Percentiles rank a stretch among this genome's conserved stretches.
phyloP scores from a whole-genome alignment of 2,329 filamentous ascomycete genomes.

The Sarocladium strictum region DNA sequence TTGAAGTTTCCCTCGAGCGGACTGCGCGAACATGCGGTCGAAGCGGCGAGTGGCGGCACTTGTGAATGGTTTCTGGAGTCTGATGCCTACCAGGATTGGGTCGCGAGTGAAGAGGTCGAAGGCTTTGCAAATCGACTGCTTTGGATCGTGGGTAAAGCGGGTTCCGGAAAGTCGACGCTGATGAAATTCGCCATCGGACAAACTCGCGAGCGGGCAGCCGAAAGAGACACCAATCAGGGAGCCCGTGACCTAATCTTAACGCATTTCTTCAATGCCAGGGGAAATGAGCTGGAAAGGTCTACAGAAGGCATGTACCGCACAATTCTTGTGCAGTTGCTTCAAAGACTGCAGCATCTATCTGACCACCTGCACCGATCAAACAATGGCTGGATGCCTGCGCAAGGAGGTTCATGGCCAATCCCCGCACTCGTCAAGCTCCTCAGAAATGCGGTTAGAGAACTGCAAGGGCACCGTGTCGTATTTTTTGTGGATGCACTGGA shows the following conservation, averaged over 20 bases:
- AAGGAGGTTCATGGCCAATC: not conserved
- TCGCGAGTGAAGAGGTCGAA: too few relatives aligned
- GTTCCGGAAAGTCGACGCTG: not conserved
- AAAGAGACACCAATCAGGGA: not conserved
- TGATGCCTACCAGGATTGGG: too few relatives aligned
- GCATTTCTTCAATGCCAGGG: constrained; percentile 7
- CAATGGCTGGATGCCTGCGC: too few relatives aligned
- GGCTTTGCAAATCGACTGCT: too few relatives aligned
- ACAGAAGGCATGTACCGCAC: not conserved
- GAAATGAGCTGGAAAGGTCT: not conserved
- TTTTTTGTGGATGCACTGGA: constrained; percentile 24
- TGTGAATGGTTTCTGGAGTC: too few relatives aligned
- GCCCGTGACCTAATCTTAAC: not conserved
- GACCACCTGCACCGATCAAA: too few relatives aligned
- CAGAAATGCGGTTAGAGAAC: not conserved
- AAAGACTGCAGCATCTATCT: not conserved
- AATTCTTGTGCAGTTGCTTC: not conserved
- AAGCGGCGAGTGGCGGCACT: too few relatives aligned
- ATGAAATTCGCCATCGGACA: not conserved
- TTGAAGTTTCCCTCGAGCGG: too few relatives aligned
- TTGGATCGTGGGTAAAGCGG: not conserved
- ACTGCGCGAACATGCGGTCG: too few relatives aligned
- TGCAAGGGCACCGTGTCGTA: not conserved
- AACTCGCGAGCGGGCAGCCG: too few relatives aligned
- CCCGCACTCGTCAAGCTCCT: not conserved